Evolutionary conservation across 2,329 filamentous ascomycete genomes (phyloP), one percentile per base, ranked within the genome.

Genomic region (Parascedosporium putredinis): DNA sequence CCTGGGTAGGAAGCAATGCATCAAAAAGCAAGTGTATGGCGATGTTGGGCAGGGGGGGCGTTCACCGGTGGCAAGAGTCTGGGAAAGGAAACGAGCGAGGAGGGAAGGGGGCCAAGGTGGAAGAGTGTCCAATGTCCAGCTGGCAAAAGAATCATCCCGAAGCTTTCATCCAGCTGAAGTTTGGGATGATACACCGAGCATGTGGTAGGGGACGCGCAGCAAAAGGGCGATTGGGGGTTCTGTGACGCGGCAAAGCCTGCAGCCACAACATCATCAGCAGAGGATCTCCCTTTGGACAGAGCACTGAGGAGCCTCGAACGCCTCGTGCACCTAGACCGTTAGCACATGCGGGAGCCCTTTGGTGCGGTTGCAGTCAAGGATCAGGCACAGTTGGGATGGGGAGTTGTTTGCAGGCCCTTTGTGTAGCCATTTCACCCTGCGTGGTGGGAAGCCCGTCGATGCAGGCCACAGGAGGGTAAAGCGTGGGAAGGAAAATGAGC

Each of bases 231-330:
- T 5, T 5, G 22, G 5, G n/a, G 36, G n/a, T 31, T 34, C 38
- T 49, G 34, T 42, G 27, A 29, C 47, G 23, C n/a, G 18, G 47
- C 23, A 48, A 48, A 48, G 34, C 23, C 38, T 50, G 47, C 47
- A 44, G 36, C 25, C 24, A 36, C 47, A 14, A 40, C 47, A 33
- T 50, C 47, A 44, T 50, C 38, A 16, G 27, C 38, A 23, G 38
- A 44, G 24, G 47, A 50, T 50, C 47, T 50, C n/a, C 38, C 14
- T n/a, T n/a, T n/a, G n/a, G n/a, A n/a, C n/a, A n/a, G n/a, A n/a
- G n/a, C n/a, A n/a, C n/a, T n/a, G n/a, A n/a, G n/a, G n/a, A n/a
- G n/a, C n/a, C n/a, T n/a, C n/a, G n/a, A n/a, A n/a, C n/a, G n/a
- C n/a, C n/a, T n/a, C n/a, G n/a, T n/a, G n/a, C n/a, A n/a, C n/a